Conservation (phyloP, 2,329 filamentous ascomycete genomes). For the Ceratocystis lukuohia region DNA sequence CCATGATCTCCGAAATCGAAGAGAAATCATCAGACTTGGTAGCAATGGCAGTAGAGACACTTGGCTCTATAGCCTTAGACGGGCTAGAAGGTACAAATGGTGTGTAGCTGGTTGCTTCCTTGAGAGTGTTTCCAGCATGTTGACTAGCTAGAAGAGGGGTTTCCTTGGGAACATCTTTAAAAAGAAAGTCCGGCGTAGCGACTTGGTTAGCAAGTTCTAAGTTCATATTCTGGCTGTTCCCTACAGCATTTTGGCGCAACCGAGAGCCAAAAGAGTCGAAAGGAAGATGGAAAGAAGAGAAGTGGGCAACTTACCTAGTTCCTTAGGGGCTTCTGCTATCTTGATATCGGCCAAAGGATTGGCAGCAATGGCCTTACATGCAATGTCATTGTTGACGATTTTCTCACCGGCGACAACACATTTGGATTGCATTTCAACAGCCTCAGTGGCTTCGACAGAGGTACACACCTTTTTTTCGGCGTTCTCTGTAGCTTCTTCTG, state of each 20-base stretch:
- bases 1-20: constrained; percentile 8
- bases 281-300: background rate
- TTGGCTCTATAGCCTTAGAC: background rate
- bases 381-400: background rate
- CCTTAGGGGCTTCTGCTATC: background rate
- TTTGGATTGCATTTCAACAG: background rate
- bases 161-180: background rate
- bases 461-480: background rate
- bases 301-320: background rate
- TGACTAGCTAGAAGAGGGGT: background rate
- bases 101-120: background rate
- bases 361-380: background rate
- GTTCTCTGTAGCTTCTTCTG: background rate
- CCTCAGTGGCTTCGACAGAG: constrained; percentile 2
- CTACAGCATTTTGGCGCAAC: background rate
- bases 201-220: background rate
- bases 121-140: background rate
- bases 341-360: constrained; percentile 1
- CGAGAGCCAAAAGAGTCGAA: background rate
- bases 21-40: background rate
- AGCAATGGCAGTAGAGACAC: background rate
- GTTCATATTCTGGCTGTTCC: background rate
- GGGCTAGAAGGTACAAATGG: background rate
- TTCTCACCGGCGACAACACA: background rate
- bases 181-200: background rate